phyloP scores from a whole-genome alignment of 495 filamentous ascomycete species.

The Acidomyces sp. region DNA sequence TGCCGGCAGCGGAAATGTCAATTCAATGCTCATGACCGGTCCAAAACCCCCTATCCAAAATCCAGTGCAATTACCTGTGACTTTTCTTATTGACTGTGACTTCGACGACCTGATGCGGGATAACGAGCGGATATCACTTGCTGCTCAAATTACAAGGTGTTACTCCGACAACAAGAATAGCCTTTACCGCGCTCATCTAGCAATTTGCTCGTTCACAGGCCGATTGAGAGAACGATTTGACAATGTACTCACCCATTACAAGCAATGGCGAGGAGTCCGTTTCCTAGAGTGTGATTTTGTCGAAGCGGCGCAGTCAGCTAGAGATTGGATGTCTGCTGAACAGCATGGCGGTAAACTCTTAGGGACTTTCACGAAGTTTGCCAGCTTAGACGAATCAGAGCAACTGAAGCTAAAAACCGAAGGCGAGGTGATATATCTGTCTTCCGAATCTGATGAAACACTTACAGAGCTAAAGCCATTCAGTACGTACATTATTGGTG shows the following conservation, averaged over 20 bases:
- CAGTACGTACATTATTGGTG: constrained; percentile 85
- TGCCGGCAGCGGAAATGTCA: not conserved
- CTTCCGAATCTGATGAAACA: constrained; percentile 71
- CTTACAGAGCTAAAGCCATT: constrained; percentile 67
- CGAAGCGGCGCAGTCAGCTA: constrained; percentile 45
- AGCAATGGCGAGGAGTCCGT: constrained; percentile 63
- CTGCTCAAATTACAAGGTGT: constrained; percentile 65
- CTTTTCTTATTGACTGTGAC: constrained; percentile 77
- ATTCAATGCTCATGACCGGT: no score
- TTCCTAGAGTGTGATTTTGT: constrained; percentile 60
- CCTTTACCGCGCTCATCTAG: constrained; percentile 51
- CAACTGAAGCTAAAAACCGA: constrained; percentile 15
- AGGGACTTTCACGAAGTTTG: constrained; percentile 29
- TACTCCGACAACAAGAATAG: constrained; percentile 76
- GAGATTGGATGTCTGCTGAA: constrained; percentile 41
- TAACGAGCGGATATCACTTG: constrained; percentile 69
- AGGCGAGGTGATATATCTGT: constrained; percentile 69
- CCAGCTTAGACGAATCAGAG: constrained; percentile 26
- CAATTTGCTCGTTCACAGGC: constrained; percentile 63
- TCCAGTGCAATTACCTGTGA: constrained; percentile 50
- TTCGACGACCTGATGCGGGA: constrained; percentile 83
- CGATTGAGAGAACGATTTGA: constrained; percentile 68
- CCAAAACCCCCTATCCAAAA: constrained; percentile 15
- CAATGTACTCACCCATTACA: constrained; percentile 52
- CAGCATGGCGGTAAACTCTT: constrained; percentile 39